A percentile compares a stretch with the other conserved stretches of the same genome.
Conservation (phyloP, 1,284 basidiomycete species). For the Pisolithus thermaeus region DNA sequence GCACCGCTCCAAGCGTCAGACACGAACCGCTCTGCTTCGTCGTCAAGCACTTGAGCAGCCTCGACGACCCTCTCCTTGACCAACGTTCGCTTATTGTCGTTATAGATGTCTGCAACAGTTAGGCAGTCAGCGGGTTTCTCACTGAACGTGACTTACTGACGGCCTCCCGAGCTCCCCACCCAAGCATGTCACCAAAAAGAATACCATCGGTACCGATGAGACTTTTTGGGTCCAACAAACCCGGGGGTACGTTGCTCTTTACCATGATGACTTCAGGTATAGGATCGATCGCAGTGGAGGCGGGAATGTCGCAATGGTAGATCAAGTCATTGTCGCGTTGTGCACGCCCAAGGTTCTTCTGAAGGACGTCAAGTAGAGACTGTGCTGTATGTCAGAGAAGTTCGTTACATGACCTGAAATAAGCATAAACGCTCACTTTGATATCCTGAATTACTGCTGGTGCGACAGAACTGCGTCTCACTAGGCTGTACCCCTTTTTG, state of each 20-base stretch:
- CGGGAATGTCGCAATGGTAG: conserved; percentile 86
- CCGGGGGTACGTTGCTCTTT: conserved; percentile 53
- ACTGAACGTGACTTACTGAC: conserved; percentile 56
- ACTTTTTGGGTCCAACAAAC: conserved; percentile 57
- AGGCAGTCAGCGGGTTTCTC: not conserved
- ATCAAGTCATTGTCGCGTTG: conserved; percentile 94
- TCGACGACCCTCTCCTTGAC: conserved; percentile 66
- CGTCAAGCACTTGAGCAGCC: conserved; percentile 63
- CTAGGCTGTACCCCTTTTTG: conserved; percentile 71
- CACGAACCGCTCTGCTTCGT: conserved; percentile 56
- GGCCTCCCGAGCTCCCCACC: conserved; percentile 87
- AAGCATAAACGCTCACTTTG: conserved; percentile 44
- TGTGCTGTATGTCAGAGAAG: conserved; percentile 21
- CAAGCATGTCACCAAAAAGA: conserved; percentile 75
- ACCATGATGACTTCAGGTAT: conserved; percentile 72
- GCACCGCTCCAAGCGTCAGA: not conserved
- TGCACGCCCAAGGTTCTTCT: conserved; percentile 67
- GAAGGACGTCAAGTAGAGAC: conserved; percentile 64
- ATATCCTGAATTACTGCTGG: conserved; percentile 68
- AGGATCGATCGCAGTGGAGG: conserved; percentile 60
- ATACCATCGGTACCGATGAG: conserved; percentile 44
- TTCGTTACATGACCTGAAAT: not conserved
- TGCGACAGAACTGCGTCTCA: conserved; percentile 57
- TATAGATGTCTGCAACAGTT: conserved; percentile 67
- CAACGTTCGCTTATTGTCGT: conserved; percentile 74